Base-by-base conservation (phyloP, 2,329 filamentous ascomycete genomes). In the Alternaria sp. region DNA sequence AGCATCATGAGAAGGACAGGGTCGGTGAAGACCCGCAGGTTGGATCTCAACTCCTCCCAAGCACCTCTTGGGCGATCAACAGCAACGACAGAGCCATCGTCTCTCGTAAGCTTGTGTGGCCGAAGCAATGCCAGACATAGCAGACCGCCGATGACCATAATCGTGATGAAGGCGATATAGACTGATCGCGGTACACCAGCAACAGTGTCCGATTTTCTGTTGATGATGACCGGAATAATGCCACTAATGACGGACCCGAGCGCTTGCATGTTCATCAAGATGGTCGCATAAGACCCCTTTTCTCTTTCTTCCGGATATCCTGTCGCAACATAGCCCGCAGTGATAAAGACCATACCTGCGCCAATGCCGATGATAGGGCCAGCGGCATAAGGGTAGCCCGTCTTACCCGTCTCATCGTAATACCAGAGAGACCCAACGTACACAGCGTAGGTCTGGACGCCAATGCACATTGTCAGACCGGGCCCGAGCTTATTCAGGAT, bases 371-470 rank as follows among this genome's bases (percentile, higher is more conserved):
- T 76, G 17, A 76, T 75, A 8, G 71, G 71, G 3, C 74, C 75
- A 12, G 73, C 64, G 13, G 72, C 72, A 52, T 73, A 75, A 3
- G 75, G 74, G 55, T 75, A 77, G 13, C 70, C 74, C 50, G 62
- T 74, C 61, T 74, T 75, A 58, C 73, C 74, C 25, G 68, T 74
- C 62, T 75, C 72, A 61, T 77, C 74, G 59, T 73, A 77, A 60
- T 77, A 76, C 73, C 72, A 77, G 13, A 76, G 64, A n/a, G 72
- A 74, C 12, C 74, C 74, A 17, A 76, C 73, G 32, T 76, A 76
- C 5, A 76, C 68, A 25, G 70, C 69, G 43, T 77, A 77, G 15
- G 72, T 75, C 40, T 74, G 72, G 11, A 77, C 74, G 15, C 74
- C 74, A 36, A 77, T 69, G 54, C 73, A 76, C 72, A 75, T 75